Evolutionary conservation across 2,329 filamentous ascomycete species (phyloP).

Genomic region (Shiraia sp.): DNA sequence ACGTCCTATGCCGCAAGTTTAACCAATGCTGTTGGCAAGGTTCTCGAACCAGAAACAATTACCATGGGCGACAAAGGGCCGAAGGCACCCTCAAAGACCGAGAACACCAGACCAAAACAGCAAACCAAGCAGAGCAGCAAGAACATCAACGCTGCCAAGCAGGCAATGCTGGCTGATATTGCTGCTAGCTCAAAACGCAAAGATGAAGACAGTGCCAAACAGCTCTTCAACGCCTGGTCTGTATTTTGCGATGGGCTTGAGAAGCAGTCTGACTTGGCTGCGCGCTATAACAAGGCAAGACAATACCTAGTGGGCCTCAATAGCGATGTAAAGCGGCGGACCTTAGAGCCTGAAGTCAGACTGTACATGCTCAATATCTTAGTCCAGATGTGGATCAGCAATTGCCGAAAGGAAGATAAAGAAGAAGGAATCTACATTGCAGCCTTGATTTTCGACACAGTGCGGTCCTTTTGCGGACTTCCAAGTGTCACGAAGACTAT

Average conservation of each 20-base stretch:
- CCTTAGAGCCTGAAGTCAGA: slow-evolving; percentile 51
- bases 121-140: slow-evolving; percentile 30
- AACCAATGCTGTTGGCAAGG: slow-evolving; percentile 65
- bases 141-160: slow-evolving; percentile 43
- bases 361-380: slow-evolving; percentile 56
- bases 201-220: slow-evolving; percentile 46
- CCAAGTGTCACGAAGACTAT: slow-evolving; percentile 36
- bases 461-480: slow-evolving; percentile 32
- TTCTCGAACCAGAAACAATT: slow-evolving; percentile 66
- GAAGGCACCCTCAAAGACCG: slow-evolving; percentile 3
- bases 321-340: slow-evolving; percentile 43
- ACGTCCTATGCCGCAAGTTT: slow-evolving; percentile 70
- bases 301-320: slow-evolving; percentile 53
- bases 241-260: slow-evolving; percentile 52
- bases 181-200: slow-evolving; percentile 48
- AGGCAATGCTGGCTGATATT: slow-evolving; percentile 50
- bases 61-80: slow-evolving; percentile 46
- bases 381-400: slow-evolving; percentile 52
- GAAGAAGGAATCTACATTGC: slow-evolving; percentile 36
- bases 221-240: slow-evolving; percentile 52
- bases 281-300: slow-evolving; percentile 54
- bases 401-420: slow-evolving; percentile 34
- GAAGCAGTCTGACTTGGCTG: slow-evolving; percentile 48
- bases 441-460: slow-evolving; percentile 38
- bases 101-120: slow-evolving; percentile 25